A percentile compares a stretch with the other conserved stretches of the same genome.
These are phyloP conservation scores for Pisolithus microcarpus DNA, from an alignment of 768 basidiomycete species.

Conservation along the genomic window DNA sequence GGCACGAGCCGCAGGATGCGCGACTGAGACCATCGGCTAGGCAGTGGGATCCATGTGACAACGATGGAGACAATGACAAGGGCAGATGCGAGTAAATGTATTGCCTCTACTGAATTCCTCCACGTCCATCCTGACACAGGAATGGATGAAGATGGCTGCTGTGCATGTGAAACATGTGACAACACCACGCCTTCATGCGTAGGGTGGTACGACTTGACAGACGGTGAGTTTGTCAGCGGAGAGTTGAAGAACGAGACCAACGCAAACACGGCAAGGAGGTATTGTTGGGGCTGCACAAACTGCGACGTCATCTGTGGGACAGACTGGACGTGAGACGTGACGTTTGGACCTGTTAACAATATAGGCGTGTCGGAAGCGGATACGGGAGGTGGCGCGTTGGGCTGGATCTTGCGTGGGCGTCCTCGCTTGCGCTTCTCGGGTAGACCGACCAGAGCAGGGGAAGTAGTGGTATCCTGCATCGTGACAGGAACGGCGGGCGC, in stretches of 20 bases:
- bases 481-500: constrained; percentile 21
- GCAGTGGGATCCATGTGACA: constrained; percentile 36
- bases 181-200: constrained; percentile 56
- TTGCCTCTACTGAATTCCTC: constrained; percentile 49
- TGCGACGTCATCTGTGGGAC: constrained; percentile 11
- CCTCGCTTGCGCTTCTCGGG: constrained; percentile 83
- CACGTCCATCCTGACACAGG: constrained; percentile 33
- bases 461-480: constrained; percentile 20
- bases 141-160: constrained; percentile 9
- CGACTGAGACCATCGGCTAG: constrained; percentile 13
- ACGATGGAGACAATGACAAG: constrained; percentile 55
- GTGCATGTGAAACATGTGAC: constrained; percentile 27
- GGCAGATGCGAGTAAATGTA: constrained; percentile 61
- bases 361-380: constrained; percentile 18
- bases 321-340: constrained; percentile 8
- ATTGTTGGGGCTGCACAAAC: constrained; percentile 39
- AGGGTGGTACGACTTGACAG: constrained; percentile 30
- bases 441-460: constrained; percentile 22
- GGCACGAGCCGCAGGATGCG: constrained; percentile 23
- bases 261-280: constrained; percentile 76
- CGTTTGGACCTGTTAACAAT: constrained; percentile 10
- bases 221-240: constrained; percentile 44
- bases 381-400: constrained; percentile 34
- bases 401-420: constrained; percentile 65
- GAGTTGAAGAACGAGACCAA: constrained; percentile 85